Percentiles rank a stretch among this genome's conserved stretches.
These are phyloP conservation scores for Seiridium unicorne DNA, from an alignment of 2,329 filamentous ascomycete genomes.

Conservation along the genomic window DNA sequence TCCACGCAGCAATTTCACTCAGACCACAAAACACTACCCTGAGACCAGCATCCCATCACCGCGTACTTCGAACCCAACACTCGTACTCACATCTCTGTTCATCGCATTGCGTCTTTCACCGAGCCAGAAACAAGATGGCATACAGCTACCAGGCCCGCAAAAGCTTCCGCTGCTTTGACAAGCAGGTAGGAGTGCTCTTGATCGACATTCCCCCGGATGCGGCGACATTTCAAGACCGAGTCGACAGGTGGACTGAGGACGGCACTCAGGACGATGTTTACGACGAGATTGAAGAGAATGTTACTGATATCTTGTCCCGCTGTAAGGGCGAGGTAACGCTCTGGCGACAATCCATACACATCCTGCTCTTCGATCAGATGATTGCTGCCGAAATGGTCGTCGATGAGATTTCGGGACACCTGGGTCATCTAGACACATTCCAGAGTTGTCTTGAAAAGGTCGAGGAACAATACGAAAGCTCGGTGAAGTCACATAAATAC, in stretches of 20 bases:
- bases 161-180: background rate
- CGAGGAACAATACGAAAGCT: too few species aligned
- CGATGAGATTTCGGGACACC: background rate
- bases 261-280: background rate
- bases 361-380: background rate
- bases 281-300: background rate
- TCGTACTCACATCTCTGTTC: too few species aligned
- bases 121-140: background rate
- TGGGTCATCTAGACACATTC: background rate
- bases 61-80: background rate
- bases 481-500: too few species aligned
- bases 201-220: background rate
- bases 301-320: background rate
- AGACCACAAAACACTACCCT: too few species aligned
- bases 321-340: background rate
- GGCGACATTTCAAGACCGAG: background rate
- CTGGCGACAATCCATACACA: background rate
- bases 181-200: background rate
- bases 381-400: background rate
- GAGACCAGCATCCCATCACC: background rate
- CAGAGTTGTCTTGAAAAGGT: background rate
- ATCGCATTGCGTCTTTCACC: background rate
- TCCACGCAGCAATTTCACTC: too few species aligned
- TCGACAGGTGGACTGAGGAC: background rate
- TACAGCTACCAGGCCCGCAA: background rate